phyloP scores from a whole-genome alignment of 1,284 basidiomycete genomes.

The Heterobasidion occidentale region DNA sequence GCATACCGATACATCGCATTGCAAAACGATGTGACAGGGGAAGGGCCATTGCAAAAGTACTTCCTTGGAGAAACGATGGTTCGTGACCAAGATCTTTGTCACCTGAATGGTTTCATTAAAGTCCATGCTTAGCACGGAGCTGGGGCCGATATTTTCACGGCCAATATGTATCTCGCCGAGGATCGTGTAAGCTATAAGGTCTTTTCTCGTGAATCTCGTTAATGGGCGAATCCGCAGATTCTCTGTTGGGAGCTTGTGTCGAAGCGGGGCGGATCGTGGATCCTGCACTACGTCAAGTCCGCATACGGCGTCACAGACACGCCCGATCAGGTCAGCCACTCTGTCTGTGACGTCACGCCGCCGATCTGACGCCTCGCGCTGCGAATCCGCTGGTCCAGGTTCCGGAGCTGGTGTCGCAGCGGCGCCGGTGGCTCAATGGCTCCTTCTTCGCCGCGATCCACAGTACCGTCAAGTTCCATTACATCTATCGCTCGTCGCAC shows the following conservation, averaged over 20 bases:
- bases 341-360: background rate
- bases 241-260: conserved; percentile 96
- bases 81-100: background rate
- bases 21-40: conserved; percentile 81
- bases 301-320: conserved; percentile 97
- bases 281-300: conserved; percentile 93
- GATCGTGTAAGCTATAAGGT: conserved; percentile 18
- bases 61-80: conserved; percentile 90
- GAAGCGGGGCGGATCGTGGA: conserved; percentile 85
- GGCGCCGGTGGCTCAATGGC: conserved; percentile 87
- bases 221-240: conserved; percentile 50
- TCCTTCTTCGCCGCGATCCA: conserved; percentile 94
- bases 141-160: conserved; percentile 94
- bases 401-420: conserved; percentile 92
- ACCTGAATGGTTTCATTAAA: background rate
- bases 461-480: conserved; percentile 75
- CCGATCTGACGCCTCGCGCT: background rate
- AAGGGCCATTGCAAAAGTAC: conserved; percentile 89
- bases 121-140: conserved; percentile 46
- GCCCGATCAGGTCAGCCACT: conserved; percentile 49
- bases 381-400: conserved; percentile 29
- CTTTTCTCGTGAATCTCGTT: background rate
- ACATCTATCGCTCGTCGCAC: conserved; percentile 84
- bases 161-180: conserved; percentile 67
- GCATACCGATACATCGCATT: conserved; percentile 88